Percentiles rank a stretch among this genome's conserved stretches.
phyloP scores from a whole-genome alignment of 352 stramenopile genomes.

The Pythium dissotocum region DNA sequence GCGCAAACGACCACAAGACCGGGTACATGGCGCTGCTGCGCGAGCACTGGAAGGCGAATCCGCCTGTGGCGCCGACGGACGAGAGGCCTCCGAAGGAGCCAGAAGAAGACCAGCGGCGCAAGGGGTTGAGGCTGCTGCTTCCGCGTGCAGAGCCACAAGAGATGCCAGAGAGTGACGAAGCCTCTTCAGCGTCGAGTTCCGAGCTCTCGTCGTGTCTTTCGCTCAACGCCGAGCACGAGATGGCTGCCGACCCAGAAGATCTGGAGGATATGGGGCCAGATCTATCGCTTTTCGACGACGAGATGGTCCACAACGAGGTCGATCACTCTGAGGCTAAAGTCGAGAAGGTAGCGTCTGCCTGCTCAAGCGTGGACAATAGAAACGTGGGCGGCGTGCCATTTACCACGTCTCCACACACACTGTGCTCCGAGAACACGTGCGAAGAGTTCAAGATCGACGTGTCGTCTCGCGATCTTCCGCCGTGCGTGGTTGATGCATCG shows the following conservation, averaged over 20 bases:
- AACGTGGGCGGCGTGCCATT: no score
- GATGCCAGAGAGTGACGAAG: not conserved
- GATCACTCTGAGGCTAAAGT: not conserved
- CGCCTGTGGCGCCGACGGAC: not conserved
- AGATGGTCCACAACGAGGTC: not conserved
- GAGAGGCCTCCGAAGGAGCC: not conserved
- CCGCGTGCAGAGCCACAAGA: no score
- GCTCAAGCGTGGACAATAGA: no score
- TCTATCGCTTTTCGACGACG: not conserved
- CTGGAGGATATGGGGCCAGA: not conserved
- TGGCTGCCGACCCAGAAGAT: not conserved
- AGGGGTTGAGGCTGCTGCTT: not conserved
- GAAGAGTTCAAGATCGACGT: not conserved
- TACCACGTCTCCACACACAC: no score
- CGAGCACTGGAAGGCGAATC: slow-evolving; percentile 6
- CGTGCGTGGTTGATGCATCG: not conserved
- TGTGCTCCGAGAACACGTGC: no score
- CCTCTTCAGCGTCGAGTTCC: not conserved
- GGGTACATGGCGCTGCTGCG: slow-evolving; percentile 45
- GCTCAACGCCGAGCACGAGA: not conserved
- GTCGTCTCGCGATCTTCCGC: no score
- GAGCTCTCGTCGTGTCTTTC: not conserved
- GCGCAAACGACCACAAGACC: slow-evolving; percentile 38
- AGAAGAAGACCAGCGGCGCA: not conserved
- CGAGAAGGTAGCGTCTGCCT: no score